Base-by-base conservation (phyloP, 177 flowering plant genomes). In the Vitis hybrid region DNA sequence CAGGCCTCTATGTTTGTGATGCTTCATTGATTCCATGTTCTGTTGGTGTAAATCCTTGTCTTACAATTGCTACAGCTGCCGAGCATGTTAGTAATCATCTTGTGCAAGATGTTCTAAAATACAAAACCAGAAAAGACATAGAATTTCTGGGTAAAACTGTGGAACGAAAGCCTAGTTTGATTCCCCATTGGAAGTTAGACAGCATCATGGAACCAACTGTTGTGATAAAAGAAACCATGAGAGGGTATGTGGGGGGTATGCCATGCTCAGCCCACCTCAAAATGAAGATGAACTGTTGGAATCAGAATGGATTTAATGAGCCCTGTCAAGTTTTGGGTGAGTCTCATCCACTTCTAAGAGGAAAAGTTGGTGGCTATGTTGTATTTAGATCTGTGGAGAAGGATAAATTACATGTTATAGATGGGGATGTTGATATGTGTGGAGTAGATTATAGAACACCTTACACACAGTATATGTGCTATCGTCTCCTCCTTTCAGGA, bases 21-120 rank as follows among this genome's bases (percentile, higher is more conserved):
- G 92, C 88, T 63, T 88, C 92, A 39, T 66, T 88, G 55, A 81
- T 88, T 49, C 89, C 92, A 56, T 85, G 88, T 67, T 79, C 89
- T 7, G 70, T 88, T 62, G 91, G 91, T 39, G 67, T 84, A 64
- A 87, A 87, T 63, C 91, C 89, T 3, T 75, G 77, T 55, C 85
- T 84, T 16, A 87, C 91, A 10, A 83, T 87, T 20, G 83, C 88
- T 31, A 69, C 87, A 52, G 85, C 66, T 7, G 81, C 89, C 5
- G 91, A 88, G 77, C 84, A 79, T 68, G 81, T 85, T 5, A 76
- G 87, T 68, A 78, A 66, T 70, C 64, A 80, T 53, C 77, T 86
- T 26, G 86, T 86, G 66, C 67, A 82, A 65, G 84, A 87, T 66
- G 77, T 79, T 75, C 74, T 76, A 0, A 57, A 59, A 67, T 69